These are phyloP conservation scores for Nadsonia commutata DNA, from an alignment of 1,139 yeast species.

Conservation along the genomic window DNA sequence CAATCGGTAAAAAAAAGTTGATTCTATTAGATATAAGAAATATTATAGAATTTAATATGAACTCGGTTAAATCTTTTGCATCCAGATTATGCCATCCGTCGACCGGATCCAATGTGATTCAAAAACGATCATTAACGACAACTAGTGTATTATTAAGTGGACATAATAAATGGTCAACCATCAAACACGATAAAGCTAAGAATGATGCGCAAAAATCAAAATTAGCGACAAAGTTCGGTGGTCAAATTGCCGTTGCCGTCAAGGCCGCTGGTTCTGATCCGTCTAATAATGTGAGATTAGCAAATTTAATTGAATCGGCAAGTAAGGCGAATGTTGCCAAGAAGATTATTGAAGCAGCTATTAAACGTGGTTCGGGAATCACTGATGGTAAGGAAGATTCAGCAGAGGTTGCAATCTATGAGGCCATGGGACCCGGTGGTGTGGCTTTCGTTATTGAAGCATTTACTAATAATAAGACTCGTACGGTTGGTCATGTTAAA, in stretches of 20 bases:
- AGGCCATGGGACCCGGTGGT: conserved; percentile 88
- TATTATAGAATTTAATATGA: too few species aligned
- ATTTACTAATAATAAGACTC: conserved; percentile 71
- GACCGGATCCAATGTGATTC: background rate
- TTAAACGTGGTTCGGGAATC: conserved; percentile 68
- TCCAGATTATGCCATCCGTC: background rate
- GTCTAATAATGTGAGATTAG: conserved; percentile 46
- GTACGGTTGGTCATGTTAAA: conserved; percentile 66
- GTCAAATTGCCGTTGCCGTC: conserved; percentile 60
- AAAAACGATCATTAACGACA: background rate
- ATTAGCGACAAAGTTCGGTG: conserved; percentile 57
- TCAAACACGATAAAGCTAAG: conserved; percentile 85
- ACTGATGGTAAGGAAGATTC: conserved; percentile 19
- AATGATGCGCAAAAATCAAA: conserved; percentile 71
- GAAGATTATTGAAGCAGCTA: conserved; percentile 71
- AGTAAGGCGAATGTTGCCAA: conserved; percentile 65
- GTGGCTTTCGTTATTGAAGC: conserved; percentile 77
- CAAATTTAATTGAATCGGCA: conserved; percentile 68
- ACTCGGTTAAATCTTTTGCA: background rate
- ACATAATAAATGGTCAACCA: conserved; percentile 92
- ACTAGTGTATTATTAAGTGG: conserved; percentile 27
- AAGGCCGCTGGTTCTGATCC: conserved; percentile 48
- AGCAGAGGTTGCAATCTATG: conserved; percentile 49
- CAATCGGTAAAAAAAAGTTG: too few species aligned
- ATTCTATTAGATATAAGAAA: too few species aligned